Evolutionary conservation across 805 yeast genomes (phyloP), one percentile per base, ranked within the genome.

Genomic region (Saccharomyces eubayanus): DNA sequence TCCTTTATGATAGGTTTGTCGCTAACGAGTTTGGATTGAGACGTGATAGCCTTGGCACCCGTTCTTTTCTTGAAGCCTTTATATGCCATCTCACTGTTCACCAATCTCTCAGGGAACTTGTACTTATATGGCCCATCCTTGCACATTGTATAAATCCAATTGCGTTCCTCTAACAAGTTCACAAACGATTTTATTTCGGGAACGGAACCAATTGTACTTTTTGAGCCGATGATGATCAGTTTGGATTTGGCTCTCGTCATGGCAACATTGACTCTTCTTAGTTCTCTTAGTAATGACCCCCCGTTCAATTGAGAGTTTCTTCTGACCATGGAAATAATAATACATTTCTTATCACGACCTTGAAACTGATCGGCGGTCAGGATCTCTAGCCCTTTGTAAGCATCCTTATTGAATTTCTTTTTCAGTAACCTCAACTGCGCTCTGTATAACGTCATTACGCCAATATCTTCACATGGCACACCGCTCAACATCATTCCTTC

Each of bases 281-380:
- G 85, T 62, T 94, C 98, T 57, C 79, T 81, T 46, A 94, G 72
- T 47, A 94, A 74, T 29, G 87, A 87, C 0, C 98, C 98, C 1
- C 87, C 83, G 45, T 74, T 76, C 9, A 76, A 73, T 21, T 78
- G 78, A 1, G 74, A 75, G 66, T 91, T 90, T 4, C 96, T 85
- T 49, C 96, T 74, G 2, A 94, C 99, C 60, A 94, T 73, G 0
- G 98, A 92, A 2, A 94, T 87, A 6, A 94, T 82, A 14, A 94
- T 81, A 64, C 96, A 87, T 31, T 89, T 92, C 63, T 92, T 94
- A 69, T 94, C 99, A 53, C 97, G 77, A 0, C 99, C 99, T 71
- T 94, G 99, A 63, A 87, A 92, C 64, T 86, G 89, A 69, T 94
- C 99, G 0, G 97, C 98, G 0, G 99, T 94, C 53, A 92, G 73